Conservation (phyloP, 345 rosid genomes). For the Brassica cretica region DNA sequence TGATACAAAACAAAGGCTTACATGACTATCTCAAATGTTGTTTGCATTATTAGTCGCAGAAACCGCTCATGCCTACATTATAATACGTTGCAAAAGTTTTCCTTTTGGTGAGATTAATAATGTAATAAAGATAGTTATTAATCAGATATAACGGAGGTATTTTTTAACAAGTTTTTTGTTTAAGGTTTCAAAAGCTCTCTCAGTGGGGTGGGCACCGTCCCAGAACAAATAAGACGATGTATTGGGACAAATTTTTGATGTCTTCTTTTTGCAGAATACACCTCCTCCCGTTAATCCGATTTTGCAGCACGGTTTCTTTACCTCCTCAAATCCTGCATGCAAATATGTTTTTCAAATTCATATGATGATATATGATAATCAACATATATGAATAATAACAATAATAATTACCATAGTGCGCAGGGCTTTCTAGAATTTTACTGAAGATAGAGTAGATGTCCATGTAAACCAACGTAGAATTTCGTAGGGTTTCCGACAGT, state of each 20-base stretch:
- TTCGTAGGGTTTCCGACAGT: constrained; percentile 37
- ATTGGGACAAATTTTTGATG: constrained; percentile 17
- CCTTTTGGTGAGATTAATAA: background rate
- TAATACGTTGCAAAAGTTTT: constrained; percentile 21
- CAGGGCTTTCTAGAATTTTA: constrained; percentile 45
- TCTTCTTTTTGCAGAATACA: constrained; percentile 10
- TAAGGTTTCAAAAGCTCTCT: constrained; percentile 37
- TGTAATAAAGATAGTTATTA: background rate
- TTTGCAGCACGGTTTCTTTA: constrained; percentile 37
- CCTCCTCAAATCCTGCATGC: constrained; percentile 29
- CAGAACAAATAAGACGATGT: constrained; percentile 35
- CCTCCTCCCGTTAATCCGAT: constrained; percentile 32
- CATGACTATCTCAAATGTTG: background rate
- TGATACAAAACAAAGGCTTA: constrained; percentile 1
- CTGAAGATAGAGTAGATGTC: constrained; percentile 51
- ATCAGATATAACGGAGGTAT: constrained; percentile 9
- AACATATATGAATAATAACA: background rate
- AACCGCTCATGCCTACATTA: background rate
- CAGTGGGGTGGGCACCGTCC: constrained; percentile 46
- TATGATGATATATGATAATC: background rate
- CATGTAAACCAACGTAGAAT: constrained; percentile 39
- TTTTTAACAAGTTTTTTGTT: constrained; percentile 4
- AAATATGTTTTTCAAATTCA: constrained; percentile 1
- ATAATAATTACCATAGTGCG: constrained; percentile 49
- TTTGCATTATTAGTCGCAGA: constrained; percentile 11